Evolutionary conservation across 371 early-diverging fungal genomes (phyloP), one percentile per base, ranked within the genome.

Genomic region (Coemansia sp.): DNA sequence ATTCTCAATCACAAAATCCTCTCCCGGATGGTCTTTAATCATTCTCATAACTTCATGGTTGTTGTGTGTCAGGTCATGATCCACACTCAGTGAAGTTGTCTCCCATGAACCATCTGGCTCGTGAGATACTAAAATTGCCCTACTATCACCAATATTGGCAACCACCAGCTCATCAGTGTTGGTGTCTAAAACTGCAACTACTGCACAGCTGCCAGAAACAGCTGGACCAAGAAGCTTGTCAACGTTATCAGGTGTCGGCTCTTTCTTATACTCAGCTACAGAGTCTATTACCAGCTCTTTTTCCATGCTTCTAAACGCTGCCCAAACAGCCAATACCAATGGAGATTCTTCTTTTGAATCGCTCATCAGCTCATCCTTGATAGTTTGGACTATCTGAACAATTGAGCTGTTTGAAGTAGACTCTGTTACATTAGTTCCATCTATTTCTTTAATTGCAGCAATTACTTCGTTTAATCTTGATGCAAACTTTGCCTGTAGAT

Each of bases 21-120:
- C 66, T 3, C 86, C 87, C 3, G 94, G 92, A 71, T 94, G 94
- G 69, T 92, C 92, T 29, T 81, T 80, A 18, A 77, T 46, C 54
- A 93, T 53, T 9, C 94, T 69, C 34, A 76, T 64, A 53, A 84
- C 69, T 71, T 94, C 94, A 32, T 66, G 72, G 42, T 79, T 77
- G 59, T 89, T 92, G 16, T 75, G n/a, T 56, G 10, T 80, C 85
- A 1, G 87, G 90, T 62, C n/a, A n/a, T 92, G 92, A 69, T 93
- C 94, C 38, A 69, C 81, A 39, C 87, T 86, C 62, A 94, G 74
- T 10, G 81, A 80, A 4, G 87, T 69, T 1, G 88, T 81, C 60
- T 80, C 80, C 82, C 88, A 89, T 46, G 55, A 56, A 18, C 64
- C 60, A 49, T 51, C 60, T n/a, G 43, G 63, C 44, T 58, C 46